Percentiles rank a stretch among this genome's conserved stretches.
Evolutionary conservation across 495 filamentous ascomycete genomes (phyloP).

Genomic region (Amphirosellinia nigrospora): DNA sequence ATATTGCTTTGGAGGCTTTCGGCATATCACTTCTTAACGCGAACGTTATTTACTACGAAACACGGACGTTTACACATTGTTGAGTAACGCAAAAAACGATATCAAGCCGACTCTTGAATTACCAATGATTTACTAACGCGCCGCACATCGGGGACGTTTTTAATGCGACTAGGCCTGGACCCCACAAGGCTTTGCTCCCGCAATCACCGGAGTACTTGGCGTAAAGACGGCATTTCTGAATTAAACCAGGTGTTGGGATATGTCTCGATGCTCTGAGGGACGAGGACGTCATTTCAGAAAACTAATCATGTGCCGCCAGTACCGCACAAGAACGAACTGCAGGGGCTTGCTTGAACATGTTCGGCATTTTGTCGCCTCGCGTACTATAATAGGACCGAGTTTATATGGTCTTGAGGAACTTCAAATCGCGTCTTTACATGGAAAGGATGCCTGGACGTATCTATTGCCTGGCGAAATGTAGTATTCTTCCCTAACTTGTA

Average conservation of each 20-base stretch:
- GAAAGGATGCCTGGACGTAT: neutral
- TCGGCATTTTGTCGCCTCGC: neutral
- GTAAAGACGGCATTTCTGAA: neutral
- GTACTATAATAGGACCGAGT: neutral
- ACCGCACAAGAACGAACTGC: neutral
- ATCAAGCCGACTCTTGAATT: neutral
- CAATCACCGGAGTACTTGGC: neutral
- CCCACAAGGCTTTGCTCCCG: neutral
- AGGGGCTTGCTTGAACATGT: neutral
- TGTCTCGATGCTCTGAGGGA: neutral
- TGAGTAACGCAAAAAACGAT: neutral
- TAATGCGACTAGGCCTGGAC: neutral
- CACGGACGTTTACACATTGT: neutral
- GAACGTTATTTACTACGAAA: constrained; percentile 22
- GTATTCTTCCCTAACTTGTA: too few relatives aligned
- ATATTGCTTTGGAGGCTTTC: constrained; percentile 25
- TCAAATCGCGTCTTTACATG: neutral
- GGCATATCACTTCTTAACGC: constrained; percentile 19
- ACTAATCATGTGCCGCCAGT: neutral
- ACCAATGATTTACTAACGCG: neutral
- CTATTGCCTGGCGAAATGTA: neutral
- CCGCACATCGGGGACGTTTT: neutral
- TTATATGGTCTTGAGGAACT: neutral
- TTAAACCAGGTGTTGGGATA: neutral
- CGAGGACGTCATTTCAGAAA: neutral